Evolutionary conservation across 352 stramenopile species (phyloP).

Genomic region (Phytopythium aichiense): DNA sequence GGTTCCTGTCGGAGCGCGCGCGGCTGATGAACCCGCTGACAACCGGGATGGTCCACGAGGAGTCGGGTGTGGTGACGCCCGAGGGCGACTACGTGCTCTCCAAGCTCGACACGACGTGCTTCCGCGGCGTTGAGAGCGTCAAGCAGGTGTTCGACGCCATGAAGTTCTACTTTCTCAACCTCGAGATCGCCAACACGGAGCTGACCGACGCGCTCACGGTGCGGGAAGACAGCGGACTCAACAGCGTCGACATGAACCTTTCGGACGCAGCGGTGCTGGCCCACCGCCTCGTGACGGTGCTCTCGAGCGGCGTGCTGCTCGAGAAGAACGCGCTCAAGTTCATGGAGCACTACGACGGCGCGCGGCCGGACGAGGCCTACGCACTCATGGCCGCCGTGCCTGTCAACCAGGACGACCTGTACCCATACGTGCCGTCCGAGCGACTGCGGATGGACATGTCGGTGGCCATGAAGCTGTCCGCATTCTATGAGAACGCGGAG

Average conservation of each 20-base stretch:
- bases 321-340: conserved; percentile 39
- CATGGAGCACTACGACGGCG: conserved; percentile 15
- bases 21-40: conserved; percentile 20
- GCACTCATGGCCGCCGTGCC: conserved; percentile 19
- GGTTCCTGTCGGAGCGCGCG: conserved; percentile 26
- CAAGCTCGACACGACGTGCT: conserved; percentile 43
- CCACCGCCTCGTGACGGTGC: conserved; percentile 25
- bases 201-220: conserved; percentile 43
- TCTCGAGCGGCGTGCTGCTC: conserved; percentile 15
- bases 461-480: conserved; percentile 20
- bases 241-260: conserved; percentile 13
- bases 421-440: conserved; percentile 19
- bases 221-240: conserved; percentile 32
- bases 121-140: conserved; percentile 25
- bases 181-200: conserved; percentile 59
- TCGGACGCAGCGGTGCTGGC: conserved; percentile 17
- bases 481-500: conserved; percentile 10
- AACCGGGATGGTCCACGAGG: conserved; percentile 19
- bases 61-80: conserved; percentile 28
- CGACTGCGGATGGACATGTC: conserved; percentile 23
- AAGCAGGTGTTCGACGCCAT: conserved; percentile 50
- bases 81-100: conserved; percentile 27
- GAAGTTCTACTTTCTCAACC: conserved; percentile 45
- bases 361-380: conserved; percentile 10
- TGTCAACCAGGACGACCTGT: conserved; percentile 24